These are phyloP conservation scores for Nothophytophthora sp. DNA, from an alignment of 352 stramenopile species.

Conservation along the genomic window DNA sequence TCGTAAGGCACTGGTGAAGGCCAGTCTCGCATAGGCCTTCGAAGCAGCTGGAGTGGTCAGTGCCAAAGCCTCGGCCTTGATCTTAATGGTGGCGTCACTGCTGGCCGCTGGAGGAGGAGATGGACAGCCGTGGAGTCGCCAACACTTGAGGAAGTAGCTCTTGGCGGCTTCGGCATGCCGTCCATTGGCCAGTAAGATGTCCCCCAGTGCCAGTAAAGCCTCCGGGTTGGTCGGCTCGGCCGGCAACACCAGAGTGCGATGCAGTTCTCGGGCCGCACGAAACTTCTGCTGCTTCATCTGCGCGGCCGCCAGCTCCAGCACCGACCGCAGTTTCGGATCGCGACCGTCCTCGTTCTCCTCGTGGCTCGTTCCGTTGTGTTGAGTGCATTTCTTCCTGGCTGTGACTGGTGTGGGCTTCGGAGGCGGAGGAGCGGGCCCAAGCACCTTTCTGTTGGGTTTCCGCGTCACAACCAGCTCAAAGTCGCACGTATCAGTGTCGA, in stretches of 20 bases:
- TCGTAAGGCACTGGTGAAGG: slow-evolving; percentile 44
- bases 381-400: slow-evolving; percentile 2
- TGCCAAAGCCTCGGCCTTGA: background rate
- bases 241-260: slow-evolving; percentile 41
- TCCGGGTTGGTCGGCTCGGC: slow-evolving; percentile 41
- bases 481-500: slow-evolving; percentile 13
- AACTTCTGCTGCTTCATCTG: slow-evolving; percentile 53
- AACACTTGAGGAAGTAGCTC: slow-evolving; percentile 50
- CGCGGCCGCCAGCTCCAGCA: slow-evolving; percentile 39
- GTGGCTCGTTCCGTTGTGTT: background rate
- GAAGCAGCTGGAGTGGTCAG: background rate
- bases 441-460: slow-evolving; percentile 12
- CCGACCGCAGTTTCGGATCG: slow-evolving; percentile 19
- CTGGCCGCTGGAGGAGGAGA: background rate
- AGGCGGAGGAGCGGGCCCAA: background rate
- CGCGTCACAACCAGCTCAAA: slow-evolving; percentile 43
- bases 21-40: slow-evolving; percentile 31
- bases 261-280: slow-evolving; percentile 46
- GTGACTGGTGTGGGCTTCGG: background rate
- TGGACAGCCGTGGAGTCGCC: slow-evolving; percentile 19
- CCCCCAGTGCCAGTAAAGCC: slow-evolving; percentile 50
- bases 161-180: slow-evolving; percentile 36
- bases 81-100: slow-evolving; percentile 1
- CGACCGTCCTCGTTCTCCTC: slow-evolving; percentile 10
- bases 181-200: slow-evolving; percentile 50